Percentiles rank a stretch among this genome's conserved stretches.
These are phyloP conservation scores for Nidula microcarpa DNA, from an alignment of 768 basidiomycete species.

Conservation along the genomic window DNA sequence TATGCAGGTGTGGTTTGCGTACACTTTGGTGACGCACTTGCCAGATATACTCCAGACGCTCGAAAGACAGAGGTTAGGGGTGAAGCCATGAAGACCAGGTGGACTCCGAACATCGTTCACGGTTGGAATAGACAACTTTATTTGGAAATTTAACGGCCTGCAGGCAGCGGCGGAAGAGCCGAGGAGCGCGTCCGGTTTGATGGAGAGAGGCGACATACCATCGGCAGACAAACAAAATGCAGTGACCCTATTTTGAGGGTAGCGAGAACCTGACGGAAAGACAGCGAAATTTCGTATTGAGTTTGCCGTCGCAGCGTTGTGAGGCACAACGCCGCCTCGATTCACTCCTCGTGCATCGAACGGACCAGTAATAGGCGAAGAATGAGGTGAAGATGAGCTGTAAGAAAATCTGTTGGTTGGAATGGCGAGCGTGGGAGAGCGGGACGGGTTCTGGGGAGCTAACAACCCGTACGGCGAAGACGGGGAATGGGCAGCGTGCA, in stretches of 20 bases:
- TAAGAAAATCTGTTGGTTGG: background rate
- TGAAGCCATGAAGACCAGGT: constrained; percentile 62
- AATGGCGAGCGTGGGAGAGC: background rate
- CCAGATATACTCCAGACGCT: constrained; percentile 50
- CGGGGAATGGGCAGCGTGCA: background rate
- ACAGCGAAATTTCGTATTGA: background rate
- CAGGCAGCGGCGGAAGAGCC: constrained; percentile 32
- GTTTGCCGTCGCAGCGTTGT: no score
- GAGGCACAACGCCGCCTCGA: background rate
- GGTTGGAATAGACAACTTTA: constrained; percentile 56
- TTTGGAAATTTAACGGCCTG: constrained; percentile 47
- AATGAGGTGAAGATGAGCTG: background rate
- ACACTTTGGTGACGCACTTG: constrained; percentile 62
- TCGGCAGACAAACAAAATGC: constrained; percentile 11
- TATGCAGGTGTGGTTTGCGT: constrained; percentile 45
- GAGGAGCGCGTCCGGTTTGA: constrained; percentile 55
- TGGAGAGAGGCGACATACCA: constrained; percentile 60
- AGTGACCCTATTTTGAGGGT: constrained; percentile 7
- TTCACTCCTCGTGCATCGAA: background rate
- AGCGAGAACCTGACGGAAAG: background rate
- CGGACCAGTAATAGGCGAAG: background rate
- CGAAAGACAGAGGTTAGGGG: constrained; percentile 52
- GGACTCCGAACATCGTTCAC: constrained; percentile 50
- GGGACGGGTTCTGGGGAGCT: background rate
- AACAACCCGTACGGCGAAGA: background rate